Evolutionary conservation across 805 yeast species (phyloP).

Genomic region (Schizosaccharomyces japonicus): DNA sequence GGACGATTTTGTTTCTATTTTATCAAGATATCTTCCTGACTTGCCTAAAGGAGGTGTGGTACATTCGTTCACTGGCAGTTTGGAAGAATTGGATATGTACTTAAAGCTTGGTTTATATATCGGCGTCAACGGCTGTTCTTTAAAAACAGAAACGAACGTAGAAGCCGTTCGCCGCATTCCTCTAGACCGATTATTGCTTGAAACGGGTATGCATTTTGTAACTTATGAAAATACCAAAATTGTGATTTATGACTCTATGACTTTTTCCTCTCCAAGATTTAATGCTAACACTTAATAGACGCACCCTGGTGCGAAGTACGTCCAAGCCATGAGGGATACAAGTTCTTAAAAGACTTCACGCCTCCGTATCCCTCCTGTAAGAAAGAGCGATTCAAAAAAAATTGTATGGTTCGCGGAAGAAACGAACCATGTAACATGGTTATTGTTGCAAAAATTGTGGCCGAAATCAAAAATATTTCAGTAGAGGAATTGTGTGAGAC

Average conservation of each 20-base stretch:
- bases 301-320: conserved; percentile 97
- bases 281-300: conserved; percentile 30
- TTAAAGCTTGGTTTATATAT: conserved; percentile 39
- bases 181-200: conserved; percentile 44
- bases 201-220: conserved; percentile 15
- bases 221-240: not conserved
- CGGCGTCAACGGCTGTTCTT: conserved; percentile 83
- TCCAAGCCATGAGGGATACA: conserved; percentile 53
- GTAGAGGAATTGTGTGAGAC: conserved; percentile 24
- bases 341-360: conserved; percentile 18
- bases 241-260: not conserved
- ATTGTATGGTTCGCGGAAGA: conserved; percentile 44
- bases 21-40: conserved; percentile 35
- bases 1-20: conserved; percentile 44
- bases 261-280: not conserved
- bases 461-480: conserved; percentile 24
- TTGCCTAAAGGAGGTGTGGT: conserved; percentile 48
- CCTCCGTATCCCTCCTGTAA: conserved; percentile 16
- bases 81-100: conserved; percentile 34
- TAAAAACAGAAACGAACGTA: conserved; percentile 52
- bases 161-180: conserved; percentile 49
- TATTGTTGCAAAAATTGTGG: conserved; percentile 47
- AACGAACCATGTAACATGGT: conserved; percentile 83
- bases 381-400: conserved; percentile 30
- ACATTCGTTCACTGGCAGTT: conserved; percentile 80